These are phyloP conservation scores for Ochetophila trinervis DNA, from an alignment of 306 rosid species.

Conservation along the genomic window DNA sequence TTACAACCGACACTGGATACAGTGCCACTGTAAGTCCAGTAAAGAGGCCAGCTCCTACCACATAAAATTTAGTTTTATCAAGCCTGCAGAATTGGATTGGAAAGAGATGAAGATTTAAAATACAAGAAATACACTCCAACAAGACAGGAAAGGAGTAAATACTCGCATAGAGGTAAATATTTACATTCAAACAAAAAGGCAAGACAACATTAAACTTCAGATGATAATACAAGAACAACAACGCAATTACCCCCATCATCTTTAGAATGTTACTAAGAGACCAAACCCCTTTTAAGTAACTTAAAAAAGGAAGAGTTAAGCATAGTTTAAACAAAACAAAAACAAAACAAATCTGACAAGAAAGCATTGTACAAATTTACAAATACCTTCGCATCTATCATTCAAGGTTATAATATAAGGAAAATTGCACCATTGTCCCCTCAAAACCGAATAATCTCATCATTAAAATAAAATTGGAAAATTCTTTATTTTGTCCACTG, in stretches of 20 bases:
- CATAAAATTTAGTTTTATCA: slow-evolving; percentile 78
- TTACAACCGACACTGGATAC: slow-evolving; percentile 84
- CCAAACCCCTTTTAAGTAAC: neutral
- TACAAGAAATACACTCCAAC: neutral
- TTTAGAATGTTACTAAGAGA: neutral
- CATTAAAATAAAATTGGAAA: too few relatives aligned
- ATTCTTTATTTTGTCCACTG: too few relatives aligned
- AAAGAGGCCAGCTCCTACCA: slow-evolving; percentile 80
- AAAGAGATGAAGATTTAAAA: slow-evolving; percentile 4
- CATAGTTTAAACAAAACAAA: too few relatives aligned
- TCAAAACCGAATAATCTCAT: too few relatives aligned
- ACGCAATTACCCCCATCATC: neutral
- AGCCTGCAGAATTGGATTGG: slow-evolving; percentile 55
- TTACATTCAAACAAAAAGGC: too few relatives aligned
- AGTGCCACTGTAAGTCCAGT: slow-evolving; percentile 81
- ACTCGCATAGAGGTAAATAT: neutral
- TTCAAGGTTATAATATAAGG: too few relatives aligned
- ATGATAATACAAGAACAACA: neutral
- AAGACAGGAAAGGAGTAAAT: neutral
- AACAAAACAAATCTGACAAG: too few relatives aligned
- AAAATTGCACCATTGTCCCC: too few relatives aligned
- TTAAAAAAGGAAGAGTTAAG: too few relatives aligned
- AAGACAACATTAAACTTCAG: neutral
- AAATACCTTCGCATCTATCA: too few relatives aligned
- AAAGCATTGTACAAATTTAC: too few relatives aligned